Percentiles rank a stretch among this genome's conserved stretches.
phyloP scores from a whole-genome alignment of 345 rosid species.

The Leavenworthia alabamica region DNA sequence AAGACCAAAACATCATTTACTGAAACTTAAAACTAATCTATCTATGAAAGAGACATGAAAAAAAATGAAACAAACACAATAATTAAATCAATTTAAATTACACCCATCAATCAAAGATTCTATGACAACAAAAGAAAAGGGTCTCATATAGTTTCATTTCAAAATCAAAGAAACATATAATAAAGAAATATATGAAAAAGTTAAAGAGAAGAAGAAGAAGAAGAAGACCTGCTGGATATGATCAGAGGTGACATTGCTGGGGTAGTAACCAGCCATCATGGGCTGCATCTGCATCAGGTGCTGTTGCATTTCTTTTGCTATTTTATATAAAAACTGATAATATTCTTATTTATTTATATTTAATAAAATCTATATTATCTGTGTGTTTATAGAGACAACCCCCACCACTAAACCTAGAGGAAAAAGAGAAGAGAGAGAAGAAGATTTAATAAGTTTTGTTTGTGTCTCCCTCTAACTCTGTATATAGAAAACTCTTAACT shows the following conservation, averaged over 20 bases:
- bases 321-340: conserved; percentile 34
- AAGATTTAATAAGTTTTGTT: conserved; percentile 11
- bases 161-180: background rate
- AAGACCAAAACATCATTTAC: conserved; percentile 1
- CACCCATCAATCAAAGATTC: background rate
- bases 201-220: background rate
- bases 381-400: conserved; percentile 24
- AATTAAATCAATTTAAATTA: background rate
- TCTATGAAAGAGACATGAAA: background rate
- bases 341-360: background rate
- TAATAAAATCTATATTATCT: background rate
- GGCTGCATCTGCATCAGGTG: conserved; percentile 99
- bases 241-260: conserved; percentile 99
- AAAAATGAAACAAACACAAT: background rate
- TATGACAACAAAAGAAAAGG: background rate
- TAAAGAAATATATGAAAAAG: background rate
- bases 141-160: background rate
- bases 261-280: conserved; percentile 99
- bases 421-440: conserved; percentile 25
- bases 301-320: conserved; percentile 81
- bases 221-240: conserved; percentile 92
- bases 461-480: conserved; percentile 21
- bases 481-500: conserved; percentile 35
- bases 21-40: background rate
- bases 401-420: conserved; percentile 34